Evolutionary conservation across 106 monocot genomes (phyloP).

Genomic region (Allium sativum): DNA sequence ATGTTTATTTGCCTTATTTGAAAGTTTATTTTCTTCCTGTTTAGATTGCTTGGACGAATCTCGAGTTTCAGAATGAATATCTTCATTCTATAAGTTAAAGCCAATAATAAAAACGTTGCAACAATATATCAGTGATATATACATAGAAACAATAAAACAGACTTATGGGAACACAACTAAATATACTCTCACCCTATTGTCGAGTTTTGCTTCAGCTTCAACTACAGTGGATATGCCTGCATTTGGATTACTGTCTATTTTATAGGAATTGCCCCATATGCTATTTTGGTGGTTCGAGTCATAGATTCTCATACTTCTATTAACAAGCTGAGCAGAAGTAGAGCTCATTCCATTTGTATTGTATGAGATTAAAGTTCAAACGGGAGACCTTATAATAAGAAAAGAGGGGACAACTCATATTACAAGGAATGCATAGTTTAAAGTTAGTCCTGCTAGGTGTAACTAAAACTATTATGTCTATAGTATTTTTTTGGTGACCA

Average conservation of each 20-base stretch:
- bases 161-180: too few species aligned
- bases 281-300: slow-evolving; percentile 42
- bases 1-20: slow-evolving; percentile 45
- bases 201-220: slow-evolving; percentile 39
- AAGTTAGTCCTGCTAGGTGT: too few species aligned
- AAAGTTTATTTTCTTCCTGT: slow-evolving; percentile 53
- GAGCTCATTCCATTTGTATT: slow-evolving; percentile 45
- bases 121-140: not conserved
- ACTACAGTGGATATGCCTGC: slow-evolving; percentile 32
- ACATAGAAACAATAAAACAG: too few species aligned
- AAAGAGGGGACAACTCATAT: not conserved
- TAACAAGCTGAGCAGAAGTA: slow-evolving; percentile 44
- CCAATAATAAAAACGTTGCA: not conserved
- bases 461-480: not conserved
- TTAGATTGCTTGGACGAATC: slow-evolving; percentile 25
- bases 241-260: slow-evolving; percentile 44
- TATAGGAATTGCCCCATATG: slow-evolving; percentile 49
- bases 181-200: slow-evolving; percentile 30
- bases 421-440: not conserved
- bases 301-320: slow-evolving; percentile 46
- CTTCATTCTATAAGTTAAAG: slow-evolving; percentile 29
- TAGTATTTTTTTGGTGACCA: not conserved
- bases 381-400: not conserved
- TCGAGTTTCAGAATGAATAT: slow-evolving; percentile 28
- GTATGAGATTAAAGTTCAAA: not conserved